A percentile compares a stretch with the other conserved stretches of the same genome.
These are phyloP conservation scores for Malbranchea cinnamomea DNA, from an alignment of 2,329 filamentous ascomycete species.

Conservation along the genomic window DNA sequence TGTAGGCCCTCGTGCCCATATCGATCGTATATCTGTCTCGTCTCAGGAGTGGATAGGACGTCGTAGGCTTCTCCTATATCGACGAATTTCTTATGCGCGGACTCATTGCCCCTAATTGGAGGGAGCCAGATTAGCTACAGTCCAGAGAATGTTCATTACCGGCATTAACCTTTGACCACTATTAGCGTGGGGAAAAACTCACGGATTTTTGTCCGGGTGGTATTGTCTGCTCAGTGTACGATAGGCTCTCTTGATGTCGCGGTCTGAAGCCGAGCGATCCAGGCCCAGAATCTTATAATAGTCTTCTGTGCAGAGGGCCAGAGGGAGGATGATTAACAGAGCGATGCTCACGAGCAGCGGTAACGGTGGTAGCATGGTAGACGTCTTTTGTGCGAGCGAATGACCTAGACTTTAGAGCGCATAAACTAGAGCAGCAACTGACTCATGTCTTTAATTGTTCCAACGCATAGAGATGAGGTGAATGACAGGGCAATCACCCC, in stretches of 20 bases:
- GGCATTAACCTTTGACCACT: background rate
- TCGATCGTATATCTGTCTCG: constrained; percentile 81
- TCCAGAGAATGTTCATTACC: background rate
- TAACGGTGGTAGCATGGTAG: constrained; percentile 21
- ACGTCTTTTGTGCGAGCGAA: too few species aligned
- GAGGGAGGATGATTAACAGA: constrained; percentile 22
- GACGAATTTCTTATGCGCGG: constrained; percentile 81
- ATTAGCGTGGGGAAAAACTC: constrained; percentile 24
- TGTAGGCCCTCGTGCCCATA: constrained; percentile 85
- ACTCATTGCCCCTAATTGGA: constrained; percentile 50
- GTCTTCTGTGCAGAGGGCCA: constrained; percentile 29
- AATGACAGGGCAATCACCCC: too few species aligned
- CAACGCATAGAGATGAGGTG: too few species aligned
- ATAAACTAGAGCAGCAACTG: background rate
- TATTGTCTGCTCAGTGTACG: constrained; percentile 84
- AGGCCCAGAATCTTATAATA: constrained; percentile 61
- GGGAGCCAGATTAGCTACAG: background rate
- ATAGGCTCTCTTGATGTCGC: constrained; percentile 88
- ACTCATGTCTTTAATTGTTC: too few species aligned
- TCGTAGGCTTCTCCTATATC: constrained; percentile 93
- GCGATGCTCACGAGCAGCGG: constrained; percentile 19
- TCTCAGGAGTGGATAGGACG: constrained; percentile 62
- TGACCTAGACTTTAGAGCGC: background rate
- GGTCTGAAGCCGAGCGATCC: constrained; percentile 62
- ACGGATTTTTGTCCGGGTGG: constrained; percentile 98